Evolutionary conservation across 108 stramenopile species (phyloP).

Genomic region (Pseudonitzschia delicatissima): DNA sequence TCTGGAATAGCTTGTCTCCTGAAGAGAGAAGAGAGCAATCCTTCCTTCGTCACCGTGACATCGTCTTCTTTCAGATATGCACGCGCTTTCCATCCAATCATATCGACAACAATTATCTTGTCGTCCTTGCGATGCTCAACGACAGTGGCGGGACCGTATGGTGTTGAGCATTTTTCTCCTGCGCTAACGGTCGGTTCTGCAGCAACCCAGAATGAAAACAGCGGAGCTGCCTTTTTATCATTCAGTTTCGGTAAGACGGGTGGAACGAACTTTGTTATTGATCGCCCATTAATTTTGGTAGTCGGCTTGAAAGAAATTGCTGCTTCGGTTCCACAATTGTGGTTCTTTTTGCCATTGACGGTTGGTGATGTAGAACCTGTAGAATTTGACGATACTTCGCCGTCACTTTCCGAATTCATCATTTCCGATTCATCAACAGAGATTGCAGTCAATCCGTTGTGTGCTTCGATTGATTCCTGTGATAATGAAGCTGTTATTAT

Average conservation of each 20-base stretch:
- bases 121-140: conserved; percentile 61
- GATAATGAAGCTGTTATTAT: too few relatives aligned
- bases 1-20: conserved; percentile 31
- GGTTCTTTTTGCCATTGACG: too few relatives aligned
- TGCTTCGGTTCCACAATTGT: not conserved
- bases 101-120: conserved; percentile 67
- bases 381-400: too few relatives aligned
- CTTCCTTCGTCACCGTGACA: conserved; percentile 56
- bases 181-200: conserved; percentile 14
- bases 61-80: conserved; percentile 60
- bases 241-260: conserved; percentile 60
- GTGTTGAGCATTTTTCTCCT: conserved; percentile 76
- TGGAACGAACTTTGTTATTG: conserved; percentile 65
- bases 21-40: conserved; percentile 54
- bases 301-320: conserved; percentile 22
- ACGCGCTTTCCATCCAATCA: conserved; percentile 67
- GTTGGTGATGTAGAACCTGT: too few relatives aligned
- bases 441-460: too few relatives aligned
- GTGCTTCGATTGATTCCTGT: too few relatives aligned
- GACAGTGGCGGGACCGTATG: conserved; percentile 72
- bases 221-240: conserved; percentile 55
- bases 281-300: conserved; percentile 55
- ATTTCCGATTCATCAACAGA: too few relatives aligned
- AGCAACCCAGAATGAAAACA: conserved; percentile 66
- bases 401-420: too few relatives aligned